A percentile compares a stretch with the other conserved stretches of the same genome.
Conservation (phyloP, 257 asterid genomes). For the Dorcoceras hygrometricum region DNA sequence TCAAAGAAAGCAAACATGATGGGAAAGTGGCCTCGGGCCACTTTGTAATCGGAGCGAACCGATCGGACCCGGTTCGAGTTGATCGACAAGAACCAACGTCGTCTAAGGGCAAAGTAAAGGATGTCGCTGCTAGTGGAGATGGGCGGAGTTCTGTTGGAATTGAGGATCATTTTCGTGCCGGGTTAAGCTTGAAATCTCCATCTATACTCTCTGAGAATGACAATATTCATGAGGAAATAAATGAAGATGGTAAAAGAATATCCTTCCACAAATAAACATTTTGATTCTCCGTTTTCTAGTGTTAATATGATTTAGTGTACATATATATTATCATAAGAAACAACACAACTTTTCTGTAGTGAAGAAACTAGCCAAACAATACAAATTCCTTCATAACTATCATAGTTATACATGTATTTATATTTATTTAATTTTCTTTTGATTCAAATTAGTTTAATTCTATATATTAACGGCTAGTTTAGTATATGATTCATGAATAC, state of each 20-base stretch:
- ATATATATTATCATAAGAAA: too few relatives aligned
- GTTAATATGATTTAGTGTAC: too few relatives aligned
- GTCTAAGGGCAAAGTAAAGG: constrained; percentile 10
- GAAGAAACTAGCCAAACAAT: too few relatives aligned
- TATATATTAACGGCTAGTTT: too few relatives aligned
- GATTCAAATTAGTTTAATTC: too few relatives aligned
- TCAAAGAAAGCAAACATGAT: not conserved
- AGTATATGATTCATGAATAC: too few relatives aligned
- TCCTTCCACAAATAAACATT: not conserved
- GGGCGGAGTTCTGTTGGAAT: not conserved
- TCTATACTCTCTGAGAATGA: not conserved
- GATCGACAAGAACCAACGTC: not conserved
- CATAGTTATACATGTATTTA: too few relatives aligned
- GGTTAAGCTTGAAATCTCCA: constrained; percentile 21
- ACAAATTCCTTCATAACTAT: too few relatives aligned
- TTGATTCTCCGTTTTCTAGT: too few relatives aligned
- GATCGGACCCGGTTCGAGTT: constrained; percentile 1
- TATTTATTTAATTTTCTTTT: too few relatives aligned
- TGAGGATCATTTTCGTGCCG: constrained; percentile 10
- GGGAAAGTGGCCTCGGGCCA: not conserved
- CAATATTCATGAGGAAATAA: not conserved
- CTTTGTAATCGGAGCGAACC: constrained; percentile 21
- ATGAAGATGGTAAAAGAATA: not conserved
- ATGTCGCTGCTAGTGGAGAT: not conserved
- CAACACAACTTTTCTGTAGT: too few relatives aligned